Base-by-base conservation (phyloP, 2,329 filamentous ascomycete species). In the Tolypocladium amazonense region DNA sequence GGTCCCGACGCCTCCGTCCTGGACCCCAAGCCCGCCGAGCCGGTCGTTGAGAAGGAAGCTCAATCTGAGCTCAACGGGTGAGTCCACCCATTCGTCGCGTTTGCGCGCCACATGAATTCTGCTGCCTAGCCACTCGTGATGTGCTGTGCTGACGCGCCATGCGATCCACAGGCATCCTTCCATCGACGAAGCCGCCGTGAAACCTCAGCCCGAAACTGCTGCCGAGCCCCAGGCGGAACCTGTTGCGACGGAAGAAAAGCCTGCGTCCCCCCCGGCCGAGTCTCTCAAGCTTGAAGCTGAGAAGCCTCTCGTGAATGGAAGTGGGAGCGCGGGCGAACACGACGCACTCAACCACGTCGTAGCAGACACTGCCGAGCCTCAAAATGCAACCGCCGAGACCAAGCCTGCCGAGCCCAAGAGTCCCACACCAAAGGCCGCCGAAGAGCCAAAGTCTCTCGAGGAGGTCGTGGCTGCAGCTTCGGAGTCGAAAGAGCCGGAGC, bases 1-100 rank as follows among this genome's bases (percentile, higher is more conserved):
- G 72, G 70, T 54, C 70, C 76, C 62, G 75, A 80, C 67, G 68
- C 71, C 58, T 66, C 72, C 62, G 63, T 70, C 65, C 65, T 71
- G 68, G 80, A 81, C 67, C 72, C 79, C 67, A 85, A 84, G 75
- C 72, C 76, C 69, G 66, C 61, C 47, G 68, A 70, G 52, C 62
- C 65, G 33, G 65, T 63, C 57, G 56, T 61, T n/a, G 66, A 68
- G 25, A 69, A 69, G 63, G 70, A 71, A 52, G 62, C 65, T 38
- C 74, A 70, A 57, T 61, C 72, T 57, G 69, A 72, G 63, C 61
- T 71, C 20, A 76, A 76, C 61, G 74, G 74, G 74, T 76, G 69
- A 71, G 74, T 72, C 23, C 55, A 59, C 58, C 58, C 59, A 57
- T 54, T 41, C 55, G 61, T 30, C 41, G 57, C 56, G 45, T 18